Evolutionary conservation across 2,329 filamentous ascomycete species (phyloP), one percentile per base, ranked within the genome.

Genomic region (Claviceps purpurea): DNA sequence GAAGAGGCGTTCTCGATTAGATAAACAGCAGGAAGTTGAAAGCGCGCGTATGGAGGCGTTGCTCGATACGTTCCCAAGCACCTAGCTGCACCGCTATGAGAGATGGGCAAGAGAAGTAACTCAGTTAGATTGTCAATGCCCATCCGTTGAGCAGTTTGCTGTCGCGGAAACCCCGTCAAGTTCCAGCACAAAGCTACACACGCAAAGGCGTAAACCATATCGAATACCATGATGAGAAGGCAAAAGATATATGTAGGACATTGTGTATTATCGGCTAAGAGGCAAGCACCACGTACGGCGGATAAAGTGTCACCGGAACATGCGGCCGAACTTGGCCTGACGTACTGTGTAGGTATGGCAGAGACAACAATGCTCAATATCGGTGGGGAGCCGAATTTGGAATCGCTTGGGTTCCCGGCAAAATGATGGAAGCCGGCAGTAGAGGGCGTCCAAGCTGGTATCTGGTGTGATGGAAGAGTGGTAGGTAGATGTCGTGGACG

Each of bases 141-240:
- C 18, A 34, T 5, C n/a, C 47, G 26, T 34, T n/a, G 34, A 43
- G 18, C 37, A 45, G 51, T 52, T 52, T 50, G 51, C 51, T 42
- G 24, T 46, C 1, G 40, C 16, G 22, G 34, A 46, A 46, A 37
- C 34, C 30, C 18, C 24, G 39, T 34, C 11, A 42, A 4, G 40
- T 22, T 5, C 34, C 20, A 13, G 14, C 51, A 49, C 47, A 52
- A n/a, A 42, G 5, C 18, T 24, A 11, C n/a, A 22, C 37, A 49
- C 18, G 13, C 8, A n/a, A 37, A 13, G 14, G 24, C 10, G 8
- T 34, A 34, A 11, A 34, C 30, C 30, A 34, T 34, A 34, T 34
- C 30, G 30, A 34, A 11, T 4, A 44, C 11, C 1, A 51, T 40
- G n/a, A 16, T 16, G 7, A 20, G 6, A 42, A 43, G 22, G 43